These are phyloP conservation scores for Zygosaccharomyces gambellarensis DNA, from an alignment of 805 yeast species.

Conservation along the genomic window DNA sequence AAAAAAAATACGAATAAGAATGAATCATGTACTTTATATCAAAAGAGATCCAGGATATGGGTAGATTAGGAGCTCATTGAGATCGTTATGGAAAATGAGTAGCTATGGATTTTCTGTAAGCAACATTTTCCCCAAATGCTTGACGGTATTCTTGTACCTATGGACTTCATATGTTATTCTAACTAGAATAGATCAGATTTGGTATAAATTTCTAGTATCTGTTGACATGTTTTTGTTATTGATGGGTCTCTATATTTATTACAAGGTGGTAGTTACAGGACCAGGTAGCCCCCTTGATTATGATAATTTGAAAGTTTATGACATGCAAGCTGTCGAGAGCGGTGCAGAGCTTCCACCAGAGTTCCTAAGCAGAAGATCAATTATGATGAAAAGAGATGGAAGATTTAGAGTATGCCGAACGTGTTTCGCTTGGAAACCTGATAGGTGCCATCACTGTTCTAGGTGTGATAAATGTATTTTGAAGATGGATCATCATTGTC, in stretches of 20 bases:
- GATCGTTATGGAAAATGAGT: not conserved
- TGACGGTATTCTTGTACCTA: slow-evolving; percentile 21
- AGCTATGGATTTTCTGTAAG: slow-evolving; percentile 5
- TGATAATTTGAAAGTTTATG: slow-evolving; percentile 37
- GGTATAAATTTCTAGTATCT: slow-evolving; percentile 6
- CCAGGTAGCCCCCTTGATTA: slow-evolving; percentile 66
- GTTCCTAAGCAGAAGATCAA: slow-evolving; percentile 37
- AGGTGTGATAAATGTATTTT: slow-evolving; percentile 64
- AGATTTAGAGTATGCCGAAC: slow-evolving; percentile 64
- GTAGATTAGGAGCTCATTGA: not conserved
- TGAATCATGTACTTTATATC: not conserved
- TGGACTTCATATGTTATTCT: slow-evolving; percentile 24
- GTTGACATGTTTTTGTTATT: slow-evolving; percentile 7
- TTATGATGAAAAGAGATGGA: slow-evolving; percentile 52
- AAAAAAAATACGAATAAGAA: not conserved
- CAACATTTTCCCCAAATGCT: slow-evolving; percentile 24
- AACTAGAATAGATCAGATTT: slow-evolving; percentile 13
- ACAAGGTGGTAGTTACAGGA: slow-evolving; percentile 47
- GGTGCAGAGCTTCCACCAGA: slow-evolving; percentile 41
- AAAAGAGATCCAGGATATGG: not conserved
- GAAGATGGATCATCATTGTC: slow-evolving; percentile 91
- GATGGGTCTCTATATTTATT: slow-evolving; percentile 45
- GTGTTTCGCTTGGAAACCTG: slow-evolving; percentile 77
- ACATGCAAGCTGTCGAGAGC: slow-evolving; percentile 27
- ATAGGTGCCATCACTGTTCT: slow-evolving; percentile 81